Evolutionary conservation across 345 rosid genomes (phyloP).

Genomic region (Eucalyptus cloeziana): DNA sequence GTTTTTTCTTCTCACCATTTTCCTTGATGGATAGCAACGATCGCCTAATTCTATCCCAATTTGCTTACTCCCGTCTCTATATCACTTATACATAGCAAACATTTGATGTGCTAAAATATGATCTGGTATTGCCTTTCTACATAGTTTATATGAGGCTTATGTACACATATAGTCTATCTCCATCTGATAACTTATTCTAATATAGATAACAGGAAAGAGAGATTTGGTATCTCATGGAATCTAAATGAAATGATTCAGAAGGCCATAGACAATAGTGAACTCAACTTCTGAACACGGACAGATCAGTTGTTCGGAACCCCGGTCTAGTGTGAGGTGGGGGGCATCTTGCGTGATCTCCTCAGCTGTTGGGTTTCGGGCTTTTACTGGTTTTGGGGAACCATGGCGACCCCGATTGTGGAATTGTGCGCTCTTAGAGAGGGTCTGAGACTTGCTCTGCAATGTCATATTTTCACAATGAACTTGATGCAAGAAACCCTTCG

Average conservation of each 20-base stretch:
- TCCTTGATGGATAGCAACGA: background rate
- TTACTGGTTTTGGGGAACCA: no score
- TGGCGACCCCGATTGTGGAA: background rate
- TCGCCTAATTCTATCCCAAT: background rate
- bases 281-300: rapidly evolving
- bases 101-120: no score
- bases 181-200: background rate
- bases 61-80: background rate
- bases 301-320: no score
- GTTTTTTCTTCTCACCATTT: background rate
- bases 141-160: background rate
- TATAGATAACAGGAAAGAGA: background rate
- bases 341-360: no score
- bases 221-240: background rate
- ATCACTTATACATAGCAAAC: background rate
- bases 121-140: no score
- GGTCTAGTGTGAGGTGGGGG: no score
- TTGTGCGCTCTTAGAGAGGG: rapidly evolving
- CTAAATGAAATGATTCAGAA: background rate
- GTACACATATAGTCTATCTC: no score
- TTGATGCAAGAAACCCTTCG: no score
- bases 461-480: no score
- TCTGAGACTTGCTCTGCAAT: no score
- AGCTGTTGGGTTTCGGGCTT: no score
- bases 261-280: background rate